Evolutionary conservation across 495 filamentous ascomycete species (phyloP), one percentile per base, ranked within the genome.

Genomic region (Penicillium fimorum): DNA sequence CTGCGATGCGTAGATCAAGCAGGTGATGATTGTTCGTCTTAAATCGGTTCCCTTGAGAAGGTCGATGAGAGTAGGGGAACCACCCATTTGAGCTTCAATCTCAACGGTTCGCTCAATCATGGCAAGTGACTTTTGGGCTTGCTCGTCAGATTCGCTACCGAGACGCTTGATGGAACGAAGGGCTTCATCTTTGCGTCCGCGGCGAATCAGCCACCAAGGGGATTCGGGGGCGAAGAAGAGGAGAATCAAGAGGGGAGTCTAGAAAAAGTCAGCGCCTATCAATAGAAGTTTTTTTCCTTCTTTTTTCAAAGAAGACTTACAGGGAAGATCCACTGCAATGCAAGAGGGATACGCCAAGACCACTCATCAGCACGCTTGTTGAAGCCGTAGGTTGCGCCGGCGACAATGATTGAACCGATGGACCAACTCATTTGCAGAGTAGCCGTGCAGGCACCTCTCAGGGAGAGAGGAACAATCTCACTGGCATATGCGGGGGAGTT

Each of bases 301-400:
- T 25, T 25, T 3, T 18, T 27, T 13, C 2, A 4, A 6, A 7
- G 1, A 20, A 17, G 17, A 58, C 64, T 59, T 17, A 67, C 64
- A n/a, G 87, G 87, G 80, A 87, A 91, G 71, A 91, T 83, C 87
- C 88, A 91, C 69, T 91, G 87, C 6, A 89, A 70, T 10, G 83
- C 83, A 59, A 86, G 86, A 6, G 83, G 82, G 2, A 82, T 72
- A 29, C 81, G 71, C 70, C 84, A 85, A 8, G 79, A 71, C 79
- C 81, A 84, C 53, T 83, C 61, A 55, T 81, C 78, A 1, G 61
- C 37, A 1, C 78, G 68, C 22, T 69, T 71, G 45, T 84, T 67
- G 73, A 82, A 81, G 50, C 74, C 74, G 60, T 82, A 83, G 56
- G 88, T 82, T 41, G 86, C 85, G 17, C 79, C 87, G 53, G 84